Percentiles rank a stretch among this genome's conserved stretches.
These are phyloP conservation scores for Rhynchospora breviuscula DNA, from an alignment of 176 grass and related monocot species.

Conservation along the genomic window DNA sequence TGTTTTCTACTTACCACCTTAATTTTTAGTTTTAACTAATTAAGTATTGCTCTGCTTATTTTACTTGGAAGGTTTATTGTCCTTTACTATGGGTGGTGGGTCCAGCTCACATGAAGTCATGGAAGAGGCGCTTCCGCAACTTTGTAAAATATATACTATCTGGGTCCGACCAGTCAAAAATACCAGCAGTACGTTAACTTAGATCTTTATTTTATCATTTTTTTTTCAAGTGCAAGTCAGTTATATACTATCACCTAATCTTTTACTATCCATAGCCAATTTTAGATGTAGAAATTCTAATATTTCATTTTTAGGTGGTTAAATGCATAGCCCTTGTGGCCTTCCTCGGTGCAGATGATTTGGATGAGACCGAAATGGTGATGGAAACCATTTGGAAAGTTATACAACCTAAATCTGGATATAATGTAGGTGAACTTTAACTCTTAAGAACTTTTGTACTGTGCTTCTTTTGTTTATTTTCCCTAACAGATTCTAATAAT, in stretches of 20 bases:
- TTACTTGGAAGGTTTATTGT: constrained; percentile 41
- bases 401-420: constrained; percentile 77
- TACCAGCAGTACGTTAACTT: constrained; percentile 40
- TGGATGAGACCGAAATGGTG: constrained; percentile 52
- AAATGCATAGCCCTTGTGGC: constrained; percentile 68
- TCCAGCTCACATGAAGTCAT: constrained; percentile 57
- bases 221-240: neutral
- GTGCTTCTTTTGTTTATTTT: neutral
- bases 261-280: neutral
- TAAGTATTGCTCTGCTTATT: constrained; percentile 1
- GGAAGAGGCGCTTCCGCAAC: constrained; percentile 52
- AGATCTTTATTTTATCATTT: neutral
- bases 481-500: neutral
- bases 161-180: constrained; percentile 50
- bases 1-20: neutral
- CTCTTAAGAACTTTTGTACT: neutral
- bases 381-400: constrained; percentile 81
- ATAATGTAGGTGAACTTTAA: constrained; percentile 48
- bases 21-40: neutral
- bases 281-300: neutral
- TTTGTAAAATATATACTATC: constrained; percentile 51
- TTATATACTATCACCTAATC: neutral
- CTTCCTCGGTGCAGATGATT: constrained; percentile 66
- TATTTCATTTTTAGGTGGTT: constrained; percentile 39
- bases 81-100: constrained; percentile 59